Base-by-base conservation (phyloP, 768 basidiomycete genomes). In the Cytidiella melzeri region DNA sequence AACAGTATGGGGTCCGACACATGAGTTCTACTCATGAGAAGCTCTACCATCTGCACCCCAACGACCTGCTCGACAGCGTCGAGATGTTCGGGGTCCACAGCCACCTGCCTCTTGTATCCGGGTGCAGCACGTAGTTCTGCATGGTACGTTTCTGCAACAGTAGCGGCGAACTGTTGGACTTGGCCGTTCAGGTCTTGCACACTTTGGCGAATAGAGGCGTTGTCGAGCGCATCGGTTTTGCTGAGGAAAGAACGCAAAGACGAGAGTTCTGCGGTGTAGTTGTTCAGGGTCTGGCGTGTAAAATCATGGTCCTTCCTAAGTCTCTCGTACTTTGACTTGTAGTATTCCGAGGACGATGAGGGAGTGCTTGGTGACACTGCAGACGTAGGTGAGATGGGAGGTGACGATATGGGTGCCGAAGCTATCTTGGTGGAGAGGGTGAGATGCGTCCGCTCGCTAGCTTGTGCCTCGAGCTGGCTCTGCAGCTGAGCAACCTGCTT, bases 141-240 rank as follows among this genome's bases (percentile, higher is more conserved):
- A 34, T 34, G 30, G 52, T 65, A 66, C 55, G 66, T 62, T 23
- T 66, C 66, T 39, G 57, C 61, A 24, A 64, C 58, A 12, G 62
- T 62, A 18, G 67, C 67, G 13, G 67, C 55, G 41, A 68, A 62
- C 54, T 68, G 67, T 41, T 67, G 53, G 54, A 68, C 64, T 58
- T 67, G 65, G 15, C 59, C 52, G 51, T 68, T 68, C 36, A 68
- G 59, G 47, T 68, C 67, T 21, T 61, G 62, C 13, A 67, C 49
- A 28, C 63, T 60, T 49, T 68, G 67, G 11, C 67, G 41, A 41
- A 68, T 59, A 56, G 67, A 63, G 47, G 64, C 63, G 43, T 65
- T 65, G 19, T 64, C 64, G 55, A 59, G 60, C 30, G 65, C 61
- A 57, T 68, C 67, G 18, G 65, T 67, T 56, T 68, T 67, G 43